Base-by-base conservation (phyloP, 2,329 filamentous ascomycete species). In the Akanthomyces muscarius region DNA sequence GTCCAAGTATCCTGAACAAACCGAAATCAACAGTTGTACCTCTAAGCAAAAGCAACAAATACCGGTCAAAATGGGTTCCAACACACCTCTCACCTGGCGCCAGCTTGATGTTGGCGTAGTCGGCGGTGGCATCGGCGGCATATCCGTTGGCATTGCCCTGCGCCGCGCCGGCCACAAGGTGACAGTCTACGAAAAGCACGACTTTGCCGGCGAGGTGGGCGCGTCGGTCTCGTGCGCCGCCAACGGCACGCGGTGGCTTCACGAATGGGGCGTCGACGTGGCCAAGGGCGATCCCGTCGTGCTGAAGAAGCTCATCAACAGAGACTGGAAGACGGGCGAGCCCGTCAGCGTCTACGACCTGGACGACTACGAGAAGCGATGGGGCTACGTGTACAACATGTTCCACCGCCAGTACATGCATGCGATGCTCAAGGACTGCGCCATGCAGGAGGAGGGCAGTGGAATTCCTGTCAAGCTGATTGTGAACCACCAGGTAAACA, bases 361-460 rank as follows among this genome's bases (percentile, higher is more conserved):
- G 21, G 80, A 76, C 13, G 87, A 89, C 69, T 90, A 90, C 63
- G 82, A 89, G 72, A 70, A 85, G 74, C 78, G 77, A 61, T 90
- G 86, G 86, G 86, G 86, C 14, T 82, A 84, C 25, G 78, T 83
- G 0, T 88, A 89, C 71, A 86, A 89, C 72, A 88, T 88, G 85
- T 89, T 89, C 67, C 87, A 89, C 69, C 78, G 87, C 0, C 84
- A 88, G 68, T 81, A 89, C 65, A 89, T 89, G 87, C 87, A 89
- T 67, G 70, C 76, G 7, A 89, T 89, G 86, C 72, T 89, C 28
- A 86, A 82, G 75, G 84, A 88, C 23, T 76, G 78, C 56, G 87
- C 86, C 0, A 62, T 84, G 64, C 78, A 80, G 8, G 77, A 80
- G 45, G 71, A 78, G 51, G 86, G 86, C 0, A 75, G 79, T 47